Percentiles rank a stretch among this genome's conserved stretches.
Conservation (phyloP, 768 basidiomycete species). For the Rhodotorula taiwanensis region DNA sequence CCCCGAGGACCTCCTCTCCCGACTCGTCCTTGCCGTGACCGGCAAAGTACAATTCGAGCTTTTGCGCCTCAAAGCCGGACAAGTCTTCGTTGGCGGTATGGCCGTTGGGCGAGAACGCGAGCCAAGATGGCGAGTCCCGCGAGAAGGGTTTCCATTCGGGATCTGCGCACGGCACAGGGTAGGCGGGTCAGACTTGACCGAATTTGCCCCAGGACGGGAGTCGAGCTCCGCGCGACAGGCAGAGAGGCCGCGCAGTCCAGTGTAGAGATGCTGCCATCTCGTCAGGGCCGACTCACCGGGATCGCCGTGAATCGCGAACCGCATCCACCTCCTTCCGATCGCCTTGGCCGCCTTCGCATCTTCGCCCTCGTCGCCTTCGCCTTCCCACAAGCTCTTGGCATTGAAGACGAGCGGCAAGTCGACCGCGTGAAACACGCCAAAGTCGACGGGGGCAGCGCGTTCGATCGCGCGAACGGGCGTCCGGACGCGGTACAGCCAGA, state of each 20-base stretch:
- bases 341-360: conserved; percentile 9
- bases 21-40: background rate
- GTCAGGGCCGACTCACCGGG: conserved; percentile 11
- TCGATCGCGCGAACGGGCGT: background rate
- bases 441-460: background rate
- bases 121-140: conserved; percentile 17
- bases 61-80: background rate
- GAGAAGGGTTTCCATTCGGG: background rate
- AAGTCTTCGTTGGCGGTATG: background rate
- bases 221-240: background rate
- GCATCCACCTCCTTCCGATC: conserved; percentile 12
- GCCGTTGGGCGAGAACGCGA: conserved; percentile 17
- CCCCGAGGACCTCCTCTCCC: conserved; percentile 14
- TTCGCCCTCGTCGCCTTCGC: background rate
- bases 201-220: too few species aligned
- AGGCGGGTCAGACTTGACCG: background rate
- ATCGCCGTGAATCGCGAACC: conserved; percentile 14
- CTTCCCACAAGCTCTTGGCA: conserved; percentile 10
- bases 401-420: conserved; percentile 34
- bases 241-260: too few species aligned
- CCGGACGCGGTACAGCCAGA: background rate
- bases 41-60: conserved; percentile 11
- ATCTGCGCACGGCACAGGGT: background rate
- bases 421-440: conserved; percentile 14
- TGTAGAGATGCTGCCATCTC: too few species aligned